Evolutionary conservation across 2,329 filamentous ascomycete species (phyloP).

Genomic region (Talaromyces marneffei): DNA sequence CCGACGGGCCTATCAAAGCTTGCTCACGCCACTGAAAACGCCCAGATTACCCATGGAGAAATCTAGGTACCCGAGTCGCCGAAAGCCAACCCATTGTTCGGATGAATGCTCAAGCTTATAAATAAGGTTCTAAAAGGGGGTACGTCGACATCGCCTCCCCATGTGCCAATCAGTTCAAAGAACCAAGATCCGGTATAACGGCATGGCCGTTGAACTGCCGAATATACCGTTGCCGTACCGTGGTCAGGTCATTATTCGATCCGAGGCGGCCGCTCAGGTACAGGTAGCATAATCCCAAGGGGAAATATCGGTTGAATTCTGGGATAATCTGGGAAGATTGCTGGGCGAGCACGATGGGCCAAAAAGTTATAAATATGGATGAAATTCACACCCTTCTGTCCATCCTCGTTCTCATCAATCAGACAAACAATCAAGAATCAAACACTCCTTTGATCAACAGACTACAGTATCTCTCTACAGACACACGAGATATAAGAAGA

Average conservation of each 20-base stretch:
- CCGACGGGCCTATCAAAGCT: neutral
- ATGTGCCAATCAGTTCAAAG: neutral
- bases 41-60: conserved; percentile 6
- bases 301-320: conserved; percentile 9
- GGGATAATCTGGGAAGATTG: neutral
- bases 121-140: neutral
- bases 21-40: neutral
- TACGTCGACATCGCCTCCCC: neutral
- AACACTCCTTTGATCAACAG: neutral
- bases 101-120: neutral
- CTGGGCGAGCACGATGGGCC: neutral
- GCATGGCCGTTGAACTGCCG: neutral
- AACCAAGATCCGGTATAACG: neutral
- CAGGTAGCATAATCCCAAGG: neutral
- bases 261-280: neutral
- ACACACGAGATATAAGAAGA: neutral
- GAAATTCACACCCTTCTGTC: neutral
- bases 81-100: neutral
- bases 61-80: neutral
- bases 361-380: conserved; percentile 8
- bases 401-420: conserved; percentile 6
- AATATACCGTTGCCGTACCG: neutral
- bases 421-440: conserved; percentile 12
- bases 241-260: neutral
- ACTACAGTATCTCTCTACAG: conserved; percentile 2